phyloP scores from a whole-genome alignment of 768 basidiomycete genomes.

The Lepiota brunneoincarnata region DNA sequence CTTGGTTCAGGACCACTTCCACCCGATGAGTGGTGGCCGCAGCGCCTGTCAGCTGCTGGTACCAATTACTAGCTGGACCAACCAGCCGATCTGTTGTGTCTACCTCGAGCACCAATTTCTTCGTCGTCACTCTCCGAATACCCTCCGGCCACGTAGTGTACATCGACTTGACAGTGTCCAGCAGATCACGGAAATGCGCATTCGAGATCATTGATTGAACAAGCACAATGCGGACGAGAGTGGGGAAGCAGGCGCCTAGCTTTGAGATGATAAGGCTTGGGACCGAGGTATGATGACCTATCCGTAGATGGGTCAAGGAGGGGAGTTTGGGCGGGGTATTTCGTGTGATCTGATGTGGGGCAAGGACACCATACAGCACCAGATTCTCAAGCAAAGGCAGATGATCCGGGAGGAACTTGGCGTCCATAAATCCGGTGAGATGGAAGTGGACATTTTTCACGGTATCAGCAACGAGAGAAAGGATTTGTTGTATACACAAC shows the following conservation, averaged over 20 bases:
- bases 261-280: not conserved
- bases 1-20: not conserved
- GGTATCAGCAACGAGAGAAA: not conserved
- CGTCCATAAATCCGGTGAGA: not conserved
- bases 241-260: not conserved
- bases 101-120: not conserved
- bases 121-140: not conserved
- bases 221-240: not conserved
- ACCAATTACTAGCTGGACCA: not conserved
- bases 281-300: not conserved
- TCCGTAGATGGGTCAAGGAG: not conserved
- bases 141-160: not conserved
- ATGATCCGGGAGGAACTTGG: not conserved
- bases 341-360: not conserved
- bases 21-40: not conserved
- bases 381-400: not conserved
- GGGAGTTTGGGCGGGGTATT: not conserved
- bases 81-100: not conserved
- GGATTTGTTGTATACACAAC: not conserved
- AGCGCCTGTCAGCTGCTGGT: not conserved
- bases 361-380: not conserved
- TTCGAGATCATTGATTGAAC: not conserved
- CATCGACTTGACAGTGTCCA: not conserved
- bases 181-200: not conserved
- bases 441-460: not conserved